These are phyloP conservation scores for Globisporangium viniferum DNA, from an alignment of 352 stramenopile species.

Conservation along the genomic window DNA sequence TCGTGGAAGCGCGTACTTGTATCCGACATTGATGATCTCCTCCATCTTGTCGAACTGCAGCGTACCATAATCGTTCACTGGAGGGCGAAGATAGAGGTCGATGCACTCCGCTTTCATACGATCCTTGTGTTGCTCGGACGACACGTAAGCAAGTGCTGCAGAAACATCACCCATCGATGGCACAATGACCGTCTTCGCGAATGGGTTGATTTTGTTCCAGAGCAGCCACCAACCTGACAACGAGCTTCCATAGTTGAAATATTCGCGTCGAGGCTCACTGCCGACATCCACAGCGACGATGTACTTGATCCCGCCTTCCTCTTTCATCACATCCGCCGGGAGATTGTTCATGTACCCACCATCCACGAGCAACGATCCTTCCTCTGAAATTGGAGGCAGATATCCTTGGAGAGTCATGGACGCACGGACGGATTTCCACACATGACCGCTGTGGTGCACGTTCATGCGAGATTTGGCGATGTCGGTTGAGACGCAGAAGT, in stretches of 20 bases:
- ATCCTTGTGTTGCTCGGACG: conserved; percentile 87
- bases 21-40: conserved; percentile 86
- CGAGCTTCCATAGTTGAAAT: conserved; percentile 77
- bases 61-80: conserved; percentile 87
- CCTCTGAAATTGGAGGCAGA: conserved; percentile 86
- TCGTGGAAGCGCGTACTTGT: conserved; percentile 75
- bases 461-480: conserved; percentile 88
- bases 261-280: conserved; percentile 69
- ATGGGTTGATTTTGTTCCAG: conserved; percentile 90
- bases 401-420: conserved; percentile 93
- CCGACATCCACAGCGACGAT: conserved; percentile 90
- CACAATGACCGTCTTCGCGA: conserved; percentile 82
- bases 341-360: conserved; percentile 95
- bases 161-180: conserved; percentile 92
- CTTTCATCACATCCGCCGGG: conserved; percentile 89
- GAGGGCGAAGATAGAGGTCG: conserved; percentile 87
- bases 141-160: conserved; percentile 85
- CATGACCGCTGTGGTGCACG: conserved; percentile 78
- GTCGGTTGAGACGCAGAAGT: conserved; percentile 92
- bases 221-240: conserved; percentile 90
- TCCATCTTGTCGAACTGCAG: conserved; percentile 93
- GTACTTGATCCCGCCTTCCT: conserved; percentile 86
- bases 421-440: conserved; percentile 90
- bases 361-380: conserved; percentile 85
- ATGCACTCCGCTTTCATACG: conserved; percentile 81